A percentile compares a stretch with the other conserved stretches of the same genome.
These are phyloP conservation scores for Dillenia suffruticosa DNA, from an alignment of 164 flowering plant species.

Conservation along the genomic window DNA sequence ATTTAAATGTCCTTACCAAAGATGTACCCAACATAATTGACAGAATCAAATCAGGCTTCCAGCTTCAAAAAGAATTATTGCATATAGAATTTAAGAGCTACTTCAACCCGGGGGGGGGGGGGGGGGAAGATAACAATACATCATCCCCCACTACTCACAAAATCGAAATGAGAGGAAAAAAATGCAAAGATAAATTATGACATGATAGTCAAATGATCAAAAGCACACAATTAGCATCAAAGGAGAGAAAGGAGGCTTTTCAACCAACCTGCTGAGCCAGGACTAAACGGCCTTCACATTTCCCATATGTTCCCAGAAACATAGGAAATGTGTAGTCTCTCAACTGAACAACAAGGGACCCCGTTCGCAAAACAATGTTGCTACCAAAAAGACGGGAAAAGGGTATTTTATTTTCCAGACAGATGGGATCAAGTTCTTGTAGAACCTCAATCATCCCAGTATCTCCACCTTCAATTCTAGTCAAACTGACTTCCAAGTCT, in stretches of 20 bases:
- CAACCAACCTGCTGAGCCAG: conserved; percentile 91
- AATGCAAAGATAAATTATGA: not conserved
- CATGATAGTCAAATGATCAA: not conserved
- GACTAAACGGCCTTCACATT: conserved; percentile 87
- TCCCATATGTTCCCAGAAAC: conserved; percentile 65
- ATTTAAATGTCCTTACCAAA: no score
- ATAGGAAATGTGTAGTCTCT: conserved; percentile 85
- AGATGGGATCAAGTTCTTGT: conserved; percentile 82
- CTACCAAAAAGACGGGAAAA: conserved; percentile 83
- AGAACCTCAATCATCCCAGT: conserved; percentile 86
- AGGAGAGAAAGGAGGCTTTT: not conserved
- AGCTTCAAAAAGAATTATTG: no score
- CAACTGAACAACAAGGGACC: conserved; percentile 64
- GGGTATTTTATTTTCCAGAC: conserved; percentile 63
- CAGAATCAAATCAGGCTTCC: no score
- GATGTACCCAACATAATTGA: no score
- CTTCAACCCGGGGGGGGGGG: not conserved
- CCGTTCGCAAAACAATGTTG: conserved; percentile 59
- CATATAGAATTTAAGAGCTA: not conserved
- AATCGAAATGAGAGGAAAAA: not conserved
- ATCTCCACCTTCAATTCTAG: conserved; percentile 83
- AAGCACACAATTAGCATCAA: no score
- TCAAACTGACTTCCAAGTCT: conserved; percentile 69
- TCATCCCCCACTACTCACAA: no score
- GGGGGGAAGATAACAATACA: not conserved